These are phyloP conservation scores for Phytophthora uliginosa DNA, from an alignment of 352 stramenopile genomes.

Conservation along the genomic window DNA sequence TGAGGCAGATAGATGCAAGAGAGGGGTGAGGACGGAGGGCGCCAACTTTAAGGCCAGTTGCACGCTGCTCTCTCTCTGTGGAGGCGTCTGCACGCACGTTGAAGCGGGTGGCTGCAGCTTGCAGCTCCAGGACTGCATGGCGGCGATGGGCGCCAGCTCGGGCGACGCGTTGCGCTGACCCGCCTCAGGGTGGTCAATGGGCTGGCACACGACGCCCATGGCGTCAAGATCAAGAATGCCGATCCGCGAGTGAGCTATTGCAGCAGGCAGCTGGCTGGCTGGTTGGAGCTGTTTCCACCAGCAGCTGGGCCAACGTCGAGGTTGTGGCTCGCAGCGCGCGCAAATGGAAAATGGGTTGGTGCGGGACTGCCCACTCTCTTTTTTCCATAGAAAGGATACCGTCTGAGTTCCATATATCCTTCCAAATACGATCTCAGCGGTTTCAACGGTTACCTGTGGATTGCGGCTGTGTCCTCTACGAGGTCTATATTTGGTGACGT, in stretches of 20 bases:
- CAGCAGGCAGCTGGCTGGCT: background rate
- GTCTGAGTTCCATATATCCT: conserved; percentile 1
- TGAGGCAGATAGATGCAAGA: conserved; percentile 14
- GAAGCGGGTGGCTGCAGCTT: conserved; percentile 20
- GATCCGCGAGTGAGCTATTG: background rate
- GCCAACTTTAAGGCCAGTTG: conserved; percentile 20
- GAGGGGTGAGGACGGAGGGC: conserved; percentile 13
- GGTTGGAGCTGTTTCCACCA: conserved; percentile 10
- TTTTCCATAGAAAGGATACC: conserved; percentile 35
- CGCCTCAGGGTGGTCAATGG: conserved; percentile 30
- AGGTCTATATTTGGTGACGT: background rate
- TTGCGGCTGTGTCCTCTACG: background rate
- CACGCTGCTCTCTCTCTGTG: conserved; percentile 1
- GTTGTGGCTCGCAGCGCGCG: conserved; percentile 14
- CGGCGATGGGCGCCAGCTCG: conserved; percentile 28
- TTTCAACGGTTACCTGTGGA: background rate
- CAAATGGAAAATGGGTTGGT: conserved; percentile 28
- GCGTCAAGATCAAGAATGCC: conserved; percentile 12
- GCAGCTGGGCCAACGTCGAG: conserved; percentile 20
- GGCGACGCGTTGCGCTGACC: conserved; percentile 17
- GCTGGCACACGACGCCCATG: conserved; percentile 38
- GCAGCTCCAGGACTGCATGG: conserved; percentile 37
- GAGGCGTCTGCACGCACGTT: conserved; percentile 22
- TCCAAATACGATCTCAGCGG: background rate
- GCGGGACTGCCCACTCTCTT: conserved; percentile 13